Conservation (phyloP, 2,329 filamentous ascomycete species). For the Fusarium humuli region DNA sequence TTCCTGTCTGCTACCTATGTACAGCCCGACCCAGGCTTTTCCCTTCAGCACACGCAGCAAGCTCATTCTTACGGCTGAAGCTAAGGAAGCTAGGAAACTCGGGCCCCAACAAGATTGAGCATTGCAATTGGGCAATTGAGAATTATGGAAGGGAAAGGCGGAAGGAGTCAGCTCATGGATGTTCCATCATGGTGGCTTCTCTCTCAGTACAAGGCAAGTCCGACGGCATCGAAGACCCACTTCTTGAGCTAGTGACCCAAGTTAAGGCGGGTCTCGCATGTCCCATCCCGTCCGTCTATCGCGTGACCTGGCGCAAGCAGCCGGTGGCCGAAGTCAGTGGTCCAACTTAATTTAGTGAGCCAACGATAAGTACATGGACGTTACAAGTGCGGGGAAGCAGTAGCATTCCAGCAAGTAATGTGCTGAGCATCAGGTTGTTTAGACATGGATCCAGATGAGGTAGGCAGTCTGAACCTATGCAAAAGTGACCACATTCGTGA, state of each 20-base stretch:
- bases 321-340: constrained; percentile 39
- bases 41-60: neutral
- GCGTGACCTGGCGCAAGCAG: constrained; percentile 52
- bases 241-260: constrained; percentile 3
- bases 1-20: constrained; percentile 8
- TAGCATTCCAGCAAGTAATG: constrained; percentile 7
- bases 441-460: neutral
- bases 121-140: constrained; percentile 32
- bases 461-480: neutral
- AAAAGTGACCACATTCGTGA: constrained; percentile 1
- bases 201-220: constrained; percentile 9
- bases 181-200: constrained; percentile 20
- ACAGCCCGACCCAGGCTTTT: neutral
- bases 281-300: constrained; percentile 47
- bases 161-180: constrained; percentile 21
- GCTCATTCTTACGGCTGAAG: neutral
- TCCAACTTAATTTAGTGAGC: constrained; percentile 13
- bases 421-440: neutral
- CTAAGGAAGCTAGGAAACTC: constrained; percentile 8
- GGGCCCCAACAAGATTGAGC: constrained; percentile 7
- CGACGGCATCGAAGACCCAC: constrained; percentile 6
- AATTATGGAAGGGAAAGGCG: constrained; percentile 12
- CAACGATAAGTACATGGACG: neutral
- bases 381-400: constrained; percentile 21
- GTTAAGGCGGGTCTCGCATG: constrained; percentile 35